Percentiles rank a stretch among this genome's conserved stretches.
These are phyloP conservation scores for Knufia fluminis DNA, from an alignment of 2,329 filamentous ascomycete species.

Conservation along the genomic window DNA sequence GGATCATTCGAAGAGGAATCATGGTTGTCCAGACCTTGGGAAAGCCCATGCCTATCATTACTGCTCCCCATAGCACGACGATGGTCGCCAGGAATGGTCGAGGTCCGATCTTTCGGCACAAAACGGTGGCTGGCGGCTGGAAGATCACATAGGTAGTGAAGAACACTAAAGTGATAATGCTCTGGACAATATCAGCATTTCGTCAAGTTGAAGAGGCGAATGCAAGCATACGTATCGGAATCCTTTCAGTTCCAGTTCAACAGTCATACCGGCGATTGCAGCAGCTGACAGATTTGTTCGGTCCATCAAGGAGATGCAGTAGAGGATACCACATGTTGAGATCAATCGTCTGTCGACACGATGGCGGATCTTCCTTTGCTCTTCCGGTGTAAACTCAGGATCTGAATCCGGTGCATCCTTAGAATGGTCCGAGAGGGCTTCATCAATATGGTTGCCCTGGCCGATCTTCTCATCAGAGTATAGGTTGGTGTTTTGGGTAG, in stretches of 20 bases:
- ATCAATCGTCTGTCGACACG: constrained; percentile 60
- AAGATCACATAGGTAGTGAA: constrained; percentile 64
- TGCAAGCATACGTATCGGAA: constrained; percentile 18
- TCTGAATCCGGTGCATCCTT: not conserved
- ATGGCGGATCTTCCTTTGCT: constrained; percentile 20
- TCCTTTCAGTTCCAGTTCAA: constrained; percentile 25
- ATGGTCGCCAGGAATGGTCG: constrained; percentile 25
- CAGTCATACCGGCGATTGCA: constrained; percentile 52
- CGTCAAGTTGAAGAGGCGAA: not conserved
- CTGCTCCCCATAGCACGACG: constrained; percentile 32
- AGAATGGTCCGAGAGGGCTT: not conserved
- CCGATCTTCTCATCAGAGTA: not conserved
- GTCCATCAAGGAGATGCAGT: constrained; percentile 70
- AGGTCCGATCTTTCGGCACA: constrained; percentile 55
- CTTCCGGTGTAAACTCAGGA: constrained; percentile 5
- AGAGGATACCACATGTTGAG: constrained; percentile 54
- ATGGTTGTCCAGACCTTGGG: constrained; percentile 19
- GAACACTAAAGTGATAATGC: constrained; percentile 59
- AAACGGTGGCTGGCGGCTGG: constrained; percentile 59
- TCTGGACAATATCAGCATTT: not conserved
- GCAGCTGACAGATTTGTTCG: constrained; percentile 67
- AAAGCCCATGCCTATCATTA: constrained; percentile 30
- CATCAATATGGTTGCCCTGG: not conserved
- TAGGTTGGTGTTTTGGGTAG: not conserved
- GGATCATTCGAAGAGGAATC: constrained; percentile 30